These are phyloP conservation scores for Reutealis trisperma DNA, from an alignment of 345 rosid species.

Conservation along the genomic window DNA sequence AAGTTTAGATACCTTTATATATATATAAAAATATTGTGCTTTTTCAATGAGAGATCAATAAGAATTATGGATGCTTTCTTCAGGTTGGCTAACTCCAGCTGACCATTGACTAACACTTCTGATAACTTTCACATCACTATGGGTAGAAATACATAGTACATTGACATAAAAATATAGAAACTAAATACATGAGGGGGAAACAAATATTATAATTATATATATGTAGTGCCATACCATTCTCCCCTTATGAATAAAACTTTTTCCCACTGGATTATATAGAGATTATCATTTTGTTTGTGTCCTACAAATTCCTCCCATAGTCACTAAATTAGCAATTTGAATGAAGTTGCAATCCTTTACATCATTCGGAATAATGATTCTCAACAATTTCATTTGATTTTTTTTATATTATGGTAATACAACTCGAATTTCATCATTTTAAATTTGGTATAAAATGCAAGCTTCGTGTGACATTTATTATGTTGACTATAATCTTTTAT, in stretches of 20 bases:
- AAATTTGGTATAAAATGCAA: background rate
- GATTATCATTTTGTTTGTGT: background rate
- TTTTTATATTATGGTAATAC: background rate
- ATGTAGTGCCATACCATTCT: background rate
- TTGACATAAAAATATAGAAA: background rate
- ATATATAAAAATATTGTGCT: constrained; percentile 84
- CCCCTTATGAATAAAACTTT: background rate
- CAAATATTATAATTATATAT: background rate
- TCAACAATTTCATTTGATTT: background rate
- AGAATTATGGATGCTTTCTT: constrained; percentile 89
- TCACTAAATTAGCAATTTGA: background rate
- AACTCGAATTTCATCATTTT: background rate
- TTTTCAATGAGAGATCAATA: constrained; percentile 74
- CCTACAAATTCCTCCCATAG: background rate
- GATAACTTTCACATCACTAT: constrained; percentile 41
- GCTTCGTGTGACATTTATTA: background rate
- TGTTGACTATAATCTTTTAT: background rate
- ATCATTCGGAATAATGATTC: background rate
- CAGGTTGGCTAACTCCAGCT: constrained; percentile 78
- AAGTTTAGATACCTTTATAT: constrained; percentile 66
- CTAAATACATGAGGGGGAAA: background rate
- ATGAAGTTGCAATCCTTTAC: constrained; percentile 1
- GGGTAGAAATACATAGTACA: background rate
- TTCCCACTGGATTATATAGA: background rate
- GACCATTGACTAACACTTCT: constrained; percentile 97